phyloP scores from a whole-genome alignment of 2,329 filamentous ascomycete genomes.

The Chrysoporthe deuterocubensis region DNA sequence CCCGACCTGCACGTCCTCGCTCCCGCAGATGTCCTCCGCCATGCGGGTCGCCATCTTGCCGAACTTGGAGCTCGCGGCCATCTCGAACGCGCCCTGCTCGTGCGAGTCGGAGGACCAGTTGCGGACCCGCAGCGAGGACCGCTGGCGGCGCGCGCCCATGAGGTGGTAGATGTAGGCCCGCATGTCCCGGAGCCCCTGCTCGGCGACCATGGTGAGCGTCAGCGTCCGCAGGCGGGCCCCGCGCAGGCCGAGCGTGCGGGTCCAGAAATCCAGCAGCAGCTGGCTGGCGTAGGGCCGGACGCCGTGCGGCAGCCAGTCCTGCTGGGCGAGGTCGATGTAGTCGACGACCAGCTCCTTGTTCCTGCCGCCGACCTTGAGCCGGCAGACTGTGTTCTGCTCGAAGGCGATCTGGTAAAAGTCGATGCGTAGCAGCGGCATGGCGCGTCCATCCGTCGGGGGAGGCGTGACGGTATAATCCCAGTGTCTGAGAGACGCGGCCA shows the following conservation, averaged over 20 bases:
- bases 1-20: neutral
- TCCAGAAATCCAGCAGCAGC: neutral
- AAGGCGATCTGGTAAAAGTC: neutral
- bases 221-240: neutral
- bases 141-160: neutral
- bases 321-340: neutral
- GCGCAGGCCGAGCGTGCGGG: neutral
- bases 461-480: neutral
- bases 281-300: neutral
- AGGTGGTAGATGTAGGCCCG: neutral
- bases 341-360: neutral
- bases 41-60: neutral
- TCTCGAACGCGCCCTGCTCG: neutral
- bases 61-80: neutral
- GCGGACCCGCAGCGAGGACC: neutral
- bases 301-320: neutral
- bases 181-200: neutral
- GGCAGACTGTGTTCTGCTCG: neutral
- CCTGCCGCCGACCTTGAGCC: neutral
- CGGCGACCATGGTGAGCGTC: neutral
- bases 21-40: neutral
- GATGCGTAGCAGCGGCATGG: neutral
- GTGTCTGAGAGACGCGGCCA: neutral
- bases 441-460: neutral
- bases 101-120: neutral